These are phyloP conservation scores for Silene vulgaris DNA, from an alignment of 179 eudicot genomes.

Conservation along the genomic window DNA sequence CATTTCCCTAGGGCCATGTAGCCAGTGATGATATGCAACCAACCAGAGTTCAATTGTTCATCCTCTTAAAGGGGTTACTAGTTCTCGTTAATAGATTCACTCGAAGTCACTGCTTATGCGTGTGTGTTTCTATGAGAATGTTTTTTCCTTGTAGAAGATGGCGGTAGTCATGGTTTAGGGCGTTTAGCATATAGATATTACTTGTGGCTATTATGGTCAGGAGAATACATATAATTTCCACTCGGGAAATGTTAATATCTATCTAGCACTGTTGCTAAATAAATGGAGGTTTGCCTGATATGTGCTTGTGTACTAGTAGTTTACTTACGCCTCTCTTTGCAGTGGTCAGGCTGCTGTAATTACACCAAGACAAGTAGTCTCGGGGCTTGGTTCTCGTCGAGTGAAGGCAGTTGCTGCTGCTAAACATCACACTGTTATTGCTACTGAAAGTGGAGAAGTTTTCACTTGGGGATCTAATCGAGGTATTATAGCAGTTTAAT, in stretches of 20 bases:
- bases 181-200: background rate
- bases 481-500: slow-evolving; percentile 42
- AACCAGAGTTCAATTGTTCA: too few relatives aligned
- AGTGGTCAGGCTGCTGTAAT: slow-evolving; percentile 99
- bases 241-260: background rate
- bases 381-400: slow-evolving; percentile 86
- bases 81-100: background rate
- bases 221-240: background rate
- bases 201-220: background rate
- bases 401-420: slow-evolving; percentile 93
- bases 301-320: slow-evolving; percentile 6
- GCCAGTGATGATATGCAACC: too few relatives aligned
- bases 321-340: slow-evolving; percentile 27
- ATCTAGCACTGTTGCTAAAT: background rate
- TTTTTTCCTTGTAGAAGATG: background rate
- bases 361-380: slow-evolving; percentile 80
- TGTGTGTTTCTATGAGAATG: background rate
- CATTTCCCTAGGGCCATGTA: too few relatives aligned
- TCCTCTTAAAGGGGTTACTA: too few relatives aligned
- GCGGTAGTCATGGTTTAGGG: background rate
- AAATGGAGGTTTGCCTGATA: slow-evolving; percentile 14
- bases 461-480: slow-evolving; percentile 99
- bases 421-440: slow-evolving; percentile 90
- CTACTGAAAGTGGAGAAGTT: slow-evolving; percentile 90
- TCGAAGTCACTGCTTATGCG: background rate